A percentile compares a stretch with the other conserved stretches of the same genome.
phyloP scores from a whole-genome alignment of 2,329 filamentous ascomycete species.

The Graphilbum fragrans region DNA sequence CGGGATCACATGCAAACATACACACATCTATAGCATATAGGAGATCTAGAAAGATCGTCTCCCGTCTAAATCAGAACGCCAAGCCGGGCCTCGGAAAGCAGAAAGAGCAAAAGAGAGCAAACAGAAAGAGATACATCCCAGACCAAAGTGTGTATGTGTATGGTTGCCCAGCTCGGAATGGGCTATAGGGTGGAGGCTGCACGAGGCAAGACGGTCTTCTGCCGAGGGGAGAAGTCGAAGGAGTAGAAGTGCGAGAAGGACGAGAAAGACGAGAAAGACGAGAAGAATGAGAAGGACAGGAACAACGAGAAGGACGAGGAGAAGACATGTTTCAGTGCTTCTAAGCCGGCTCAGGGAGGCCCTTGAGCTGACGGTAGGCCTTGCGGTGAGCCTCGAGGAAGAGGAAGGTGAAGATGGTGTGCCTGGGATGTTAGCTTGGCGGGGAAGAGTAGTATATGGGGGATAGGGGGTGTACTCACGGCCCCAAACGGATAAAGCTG shows the following conservation, averaged over 20 bases:
- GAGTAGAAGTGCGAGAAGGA: not conserved
- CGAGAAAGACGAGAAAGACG: not conserved
- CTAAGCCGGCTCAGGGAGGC: conserved; percentile 20
- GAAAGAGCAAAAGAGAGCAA: no score
- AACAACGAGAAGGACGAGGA: not conserved
- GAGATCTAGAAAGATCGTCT: no score
- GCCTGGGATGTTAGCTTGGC: conserved; percentile 25
- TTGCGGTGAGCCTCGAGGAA: conserved; percentile 82
- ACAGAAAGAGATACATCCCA: no score
- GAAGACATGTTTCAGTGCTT: not conserved
- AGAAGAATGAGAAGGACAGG: not conserved
- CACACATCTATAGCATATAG: no score
- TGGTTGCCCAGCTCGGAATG: no score
- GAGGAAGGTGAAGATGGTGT: conserved; percentile 79
- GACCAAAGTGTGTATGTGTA: no score
- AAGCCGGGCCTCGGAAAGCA: no score
- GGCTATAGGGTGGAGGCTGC: no score
- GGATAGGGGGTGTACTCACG: conserved; percentile 29
- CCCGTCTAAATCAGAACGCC: no score
- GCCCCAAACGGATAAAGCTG: conserved; percentile 53
- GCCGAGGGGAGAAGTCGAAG: no score
- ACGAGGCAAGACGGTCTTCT: no score
- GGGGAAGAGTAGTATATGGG: not conserved
- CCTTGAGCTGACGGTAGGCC: conserved; percentile 48
- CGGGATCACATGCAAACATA: no score